Evolutionary conservation across 192 early-diverging fungal genomes (phyloP).

Genomic region (Gryganskiella cystojenkinii): DNA sequence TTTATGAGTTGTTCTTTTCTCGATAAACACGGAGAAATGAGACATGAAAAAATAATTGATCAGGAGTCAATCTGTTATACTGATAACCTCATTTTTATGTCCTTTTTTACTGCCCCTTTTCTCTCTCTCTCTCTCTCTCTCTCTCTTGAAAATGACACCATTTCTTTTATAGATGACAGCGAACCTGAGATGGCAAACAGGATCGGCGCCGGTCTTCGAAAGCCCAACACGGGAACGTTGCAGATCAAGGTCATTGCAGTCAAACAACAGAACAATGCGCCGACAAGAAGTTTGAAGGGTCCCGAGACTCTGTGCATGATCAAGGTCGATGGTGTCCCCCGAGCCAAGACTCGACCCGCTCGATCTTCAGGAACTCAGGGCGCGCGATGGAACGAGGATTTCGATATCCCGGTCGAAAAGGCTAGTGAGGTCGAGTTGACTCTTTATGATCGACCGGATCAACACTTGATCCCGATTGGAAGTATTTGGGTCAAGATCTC

Average conservation of each 20-base stretch:
- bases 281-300: constrained; percentile 63
- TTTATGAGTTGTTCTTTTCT: background rate
- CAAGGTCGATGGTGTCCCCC: constrained; percentile 86
- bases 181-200: constrained; percentile 50
- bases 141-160: too few relatives aligned
- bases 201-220: constrained; percentile 70
- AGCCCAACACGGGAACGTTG: constrained; percentile 78
- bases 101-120: background rate
- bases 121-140: background rate
- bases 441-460: constrained; percentile 84
- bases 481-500: constrained; percentile 94
- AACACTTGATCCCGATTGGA: constrained; percentile 78
- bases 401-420: constrained; percentile 89
- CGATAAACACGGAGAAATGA: background rate
- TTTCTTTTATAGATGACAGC: constrained; percentile 54
- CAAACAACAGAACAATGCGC: constrained; percentile 67
- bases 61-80: background rate
- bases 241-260: constrained; percentile 73
- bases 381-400: constrained; percentile 85
- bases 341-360: constrained; percentile 78
- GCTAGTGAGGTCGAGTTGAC: constrained; percentile 93
- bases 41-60: background rate
- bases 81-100: background rate
- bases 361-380: constrained; percentile 61
- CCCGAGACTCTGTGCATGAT: constrained; percentile 81